These are phyloP conservation scores for Chromosphaera perkinsii DNA, from an alignment of 208 protist genomes.

Conservation along the genomic window DNA sequence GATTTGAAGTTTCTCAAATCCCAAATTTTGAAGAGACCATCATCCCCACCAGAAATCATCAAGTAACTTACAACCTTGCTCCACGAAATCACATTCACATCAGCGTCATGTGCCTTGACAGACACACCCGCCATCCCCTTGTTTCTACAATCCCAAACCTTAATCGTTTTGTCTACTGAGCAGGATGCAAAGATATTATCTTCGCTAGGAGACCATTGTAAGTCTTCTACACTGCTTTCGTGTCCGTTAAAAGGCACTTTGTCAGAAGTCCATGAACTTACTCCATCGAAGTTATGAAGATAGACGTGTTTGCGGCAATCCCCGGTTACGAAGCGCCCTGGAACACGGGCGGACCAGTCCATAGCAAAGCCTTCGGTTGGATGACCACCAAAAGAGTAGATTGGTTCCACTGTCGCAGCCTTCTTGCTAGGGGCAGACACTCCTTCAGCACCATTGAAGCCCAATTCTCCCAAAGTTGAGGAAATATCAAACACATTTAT, in stretches of 20 bases:
- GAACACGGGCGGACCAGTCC: slow-evolving; percentile 79
- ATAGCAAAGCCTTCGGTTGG: slow-evolving; percentile 88
- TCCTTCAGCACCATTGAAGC: too few species aligned
- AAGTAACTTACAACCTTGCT: slow-evolving; percentile 68
- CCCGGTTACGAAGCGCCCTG: slow-evolving; percentile 59
- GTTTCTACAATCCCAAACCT: slow-evolving; percentile 16
- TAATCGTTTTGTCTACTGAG: slow-evolving; percentile 45
- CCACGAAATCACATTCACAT: slow-evolving; percentile 79
- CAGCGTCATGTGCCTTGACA: slow-evolving; percentile 52
- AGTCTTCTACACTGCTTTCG: slow-evolving; percentile 84
- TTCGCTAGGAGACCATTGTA: slow-evolving; percentile 90
- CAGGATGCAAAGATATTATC: slow-evolving; percentile 59
- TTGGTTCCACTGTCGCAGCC: background rate
- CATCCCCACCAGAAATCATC: slow-evolving; percentile 89
- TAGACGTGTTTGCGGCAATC: slow-evolving; percentile 82
- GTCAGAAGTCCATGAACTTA: slow-evolving; percentile 49
- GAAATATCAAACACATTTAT: slow-evolving; percentile 84
- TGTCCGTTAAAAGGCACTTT: slow-evolving; percentile 53
- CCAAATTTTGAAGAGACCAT: slow-evolving; percentile 90
- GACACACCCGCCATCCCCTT: slow-evolving; percentile 32
- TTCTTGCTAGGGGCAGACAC: too few species aligned
- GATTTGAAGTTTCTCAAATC: slow-evolving; percentile 84
- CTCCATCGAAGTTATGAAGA: slow-evolving; percentile 71
- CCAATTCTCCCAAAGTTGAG: too few species aligned
- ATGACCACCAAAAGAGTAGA: slow-evolving; percentile 62